These are phyloP conservation scores for Neoarthrinium moseri DNA, from an alignment of 2,329 filamentous ascomycete genomes.

Conservation along the genomic window DNA sequence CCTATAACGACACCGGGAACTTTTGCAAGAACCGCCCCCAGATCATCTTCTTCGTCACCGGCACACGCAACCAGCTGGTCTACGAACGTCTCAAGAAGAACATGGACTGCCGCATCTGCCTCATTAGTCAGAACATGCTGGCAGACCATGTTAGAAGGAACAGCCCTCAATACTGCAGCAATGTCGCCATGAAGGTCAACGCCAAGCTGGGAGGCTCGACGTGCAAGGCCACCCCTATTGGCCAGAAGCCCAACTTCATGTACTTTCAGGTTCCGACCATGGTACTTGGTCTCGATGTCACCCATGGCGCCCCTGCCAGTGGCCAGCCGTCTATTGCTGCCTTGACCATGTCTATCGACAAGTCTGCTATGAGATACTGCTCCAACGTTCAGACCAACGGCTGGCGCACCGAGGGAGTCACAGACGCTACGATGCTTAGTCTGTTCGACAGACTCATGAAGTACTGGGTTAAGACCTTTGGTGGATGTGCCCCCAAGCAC, in stretches of 20 bases:
- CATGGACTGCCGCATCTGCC: constrained; percentile 80
- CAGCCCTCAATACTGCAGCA: constrained; percentile 83
- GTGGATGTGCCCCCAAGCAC: constrained; percentile 63
- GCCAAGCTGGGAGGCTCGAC: constrained; percentile 89
- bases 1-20: constrained; percentile 56
- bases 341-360: constrained; percentile 79
- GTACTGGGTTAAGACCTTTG: constrained; percentile 61
- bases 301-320: constrained; percentile 72
- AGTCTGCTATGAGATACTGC: constrained; percentile 69
- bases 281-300: constrained; percentile 89
- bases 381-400: constrained; percentile 83
- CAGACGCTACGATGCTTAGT: constrained; percentile 59
- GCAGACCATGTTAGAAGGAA: constrained; percentile 65
- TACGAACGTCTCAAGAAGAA: constrained; percentile 90
- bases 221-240: constrained; percentile 36
- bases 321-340: constrained; percentile 76
- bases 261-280: constrained; percentile 63
- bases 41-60: constrained; percentile 77
- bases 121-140: constrained; percentile 82
- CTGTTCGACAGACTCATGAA: constrained; percentile 65
- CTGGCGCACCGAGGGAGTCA: constrained; percentile 76
- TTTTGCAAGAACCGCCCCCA: constrained; percentile 60
- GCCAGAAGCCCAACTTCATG: constrained; percentile 29
- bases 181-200: constrained; percentile 96
- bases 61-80: constrained; percentile 65